Evolutionary conservation across 177 flowering plant species (phyloP), one percentile per base, ranked within the genome.

Genomic region (Vitis hybrid): DNA sequence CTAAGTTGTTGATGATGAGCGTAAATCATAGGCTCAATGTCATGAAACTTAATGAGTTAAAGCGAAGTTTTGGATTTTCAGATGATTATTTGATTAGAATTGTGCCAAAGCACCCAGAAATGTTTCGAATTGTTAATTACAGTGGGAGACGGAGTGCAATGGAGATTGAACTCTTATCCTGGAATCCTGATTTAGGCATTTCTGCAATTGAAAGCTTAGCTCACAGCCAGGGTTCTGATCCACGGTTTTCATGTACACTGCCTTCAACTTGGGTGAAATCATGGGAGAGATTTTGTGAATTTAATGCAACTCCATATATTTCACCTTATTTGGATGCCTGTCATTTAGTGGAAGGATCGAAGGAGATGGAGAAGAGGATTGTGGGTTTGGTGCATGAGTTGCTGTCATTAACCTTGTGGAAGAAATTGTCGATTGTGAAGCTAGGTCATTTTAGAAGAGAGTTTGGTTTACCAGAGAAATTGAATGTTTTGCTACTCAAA

Each of bases 71-170:
- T 54, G 99, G 99, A 2, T 83, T 96, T 65, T 90, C 98, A 0
- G 98, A 96, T 78, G 99, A 96, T 78, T 96, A 89, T 74, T 58
- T 95, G 66, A 66, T 93, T 65, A 80, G 98, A 73, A 77, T 93
- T 70, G 69, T 91, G 30, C 88, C 99, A 0, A 95, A 90, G 63
- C 81, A 91, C 60, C 81, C 91, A 1, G 91, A 91, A 20, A 61
- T 84, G 78, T 95, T 93, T 79, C 79, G 86, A 49, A 54, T 93
- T 75, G 86, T 91, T 32, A 93, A 86, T 74, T 67, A 81, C 59
- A 72, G 80, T 64, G 92, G 92, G 70, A 88, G 88, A 53, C 75
- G 83, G 65, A 87, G 78, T 73, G 80, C 91, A 0, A 84, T 93
- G 93, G 99, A 91, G 81, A 86, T 95, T 63, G 94, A 89, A 79